phyloP scores from a whole-genome alignment of 306 rosid genomes.

The Inga laurina region DNA sequence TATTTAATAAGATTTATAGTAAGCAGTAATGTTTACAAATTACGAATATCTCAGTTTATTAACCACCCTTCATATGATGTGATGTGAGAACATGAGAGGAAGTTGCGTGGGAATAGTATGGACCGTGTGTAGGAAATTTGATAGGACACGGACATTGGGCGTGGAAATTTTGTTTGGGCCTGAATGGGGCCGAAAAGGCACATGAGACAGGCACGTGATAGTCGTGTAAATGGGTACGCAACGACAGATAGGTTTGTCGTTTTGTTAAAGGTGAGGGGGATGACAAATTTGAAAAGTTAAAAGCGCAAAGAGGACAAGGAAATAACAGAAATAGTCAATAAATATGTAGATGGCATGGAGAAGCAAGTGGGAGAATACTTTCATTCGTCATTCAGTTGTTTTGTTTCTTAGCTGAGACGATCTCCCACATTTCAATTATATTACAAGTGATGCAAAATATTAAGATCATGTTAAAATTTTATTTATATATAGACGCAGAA shows the following conservation, averaged over 20 bases:
- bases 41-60: background rate
- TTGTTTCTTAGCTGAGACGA: background rate
- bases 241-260: background rate
- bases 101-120: background rate
- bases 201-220: slow-evolving; percentile 18
- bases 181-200: background rate
- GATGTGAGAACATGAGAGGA: background rate
- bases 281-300: background rate
- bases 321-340: no score
- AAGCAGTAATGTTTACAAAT: background rate
- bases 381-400: background rate
- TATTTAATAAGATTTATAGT: no score
- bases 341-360: background rate
- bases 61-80: background rate
- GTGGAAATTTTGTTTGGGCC: background rate
- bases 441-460: no score
- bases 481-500: no score
- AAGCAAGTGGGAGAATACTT: background rate
- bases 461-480: no score
- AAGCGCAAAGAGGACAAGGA: background rate
- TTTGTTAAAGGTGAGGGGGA: background rate
- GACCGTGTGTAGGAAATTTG: background rate
- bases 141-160: background rate
- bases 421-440: background rate
- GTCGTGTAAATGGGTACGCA: background rate